These are phyloP conservation scores for Tricholoma saponaceum DNA, from an alignment of 768 basidiomycete species.

Conservation along the genomic window DNA sequence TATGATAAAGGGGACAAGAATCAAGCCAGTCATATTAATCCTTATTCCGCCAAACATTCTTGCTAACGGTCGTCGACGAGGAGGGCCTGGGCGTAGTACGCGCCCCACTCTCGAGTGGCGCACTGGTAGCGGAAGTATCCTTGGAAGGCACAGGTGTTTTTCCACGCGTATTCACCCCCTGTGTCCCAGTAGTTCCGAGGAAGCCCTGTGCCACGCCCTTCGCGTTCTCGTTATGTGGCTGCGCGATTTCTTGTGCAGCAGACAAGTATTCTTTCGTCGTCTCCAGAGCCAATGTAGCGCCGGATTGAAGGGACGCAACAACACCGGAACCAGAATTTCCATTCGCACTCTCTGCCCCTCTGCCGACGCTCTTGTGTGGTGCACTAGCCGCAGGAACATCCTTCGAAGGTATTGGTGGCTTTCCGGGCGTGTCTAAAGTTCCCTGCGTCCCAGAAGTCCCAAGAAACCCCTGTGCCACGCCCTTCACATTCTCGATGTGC, in stretches of 20 bases:
- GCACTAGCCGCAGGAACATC: conserved; percentile 34
- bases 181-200: conserved; percentile 17
- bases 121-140: conserved; percentile 32
- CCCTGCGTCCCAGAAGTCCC: conserved; percentile 18
- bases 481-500: conserved; percentile 36
- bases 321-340: conserved; percentile 14
- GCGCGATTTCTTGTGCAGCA: conserved; percentile 27
- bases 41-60: conserved; percentile 20
- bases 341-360: conserved; percentile 11
- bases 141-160: conserved; percentile 14
- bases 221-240: conserved; percentile 38
- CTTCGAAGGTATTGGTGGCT: conserved; percentile 14
- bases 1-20: background rate
- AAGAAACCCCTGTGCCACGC: conserved; percentile 26
- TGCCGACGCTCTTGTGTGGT: conserved; percentile 39
- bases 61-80: conserved; percentile 15
- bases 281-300: conserved; percentile 23
- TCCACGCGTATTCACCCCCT: conserved; percentile 3
- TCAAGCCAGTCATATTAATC: background rate
- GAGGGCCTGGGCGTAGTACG: conserved; percentile 29
- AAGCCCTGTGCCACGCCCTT: conserved; percentile 30
- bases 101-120: conserved; percentile 36
- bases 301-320: conserved; percentile 28
- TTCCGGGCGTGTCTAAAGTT: background rate
- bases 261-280: conserved; percentile 21